These are phyloP conservation scores for Boletus pseudopeckii DNA, from an alignment of 768 basidiomycete genomes.

Conservation along the genomic window DNA sequence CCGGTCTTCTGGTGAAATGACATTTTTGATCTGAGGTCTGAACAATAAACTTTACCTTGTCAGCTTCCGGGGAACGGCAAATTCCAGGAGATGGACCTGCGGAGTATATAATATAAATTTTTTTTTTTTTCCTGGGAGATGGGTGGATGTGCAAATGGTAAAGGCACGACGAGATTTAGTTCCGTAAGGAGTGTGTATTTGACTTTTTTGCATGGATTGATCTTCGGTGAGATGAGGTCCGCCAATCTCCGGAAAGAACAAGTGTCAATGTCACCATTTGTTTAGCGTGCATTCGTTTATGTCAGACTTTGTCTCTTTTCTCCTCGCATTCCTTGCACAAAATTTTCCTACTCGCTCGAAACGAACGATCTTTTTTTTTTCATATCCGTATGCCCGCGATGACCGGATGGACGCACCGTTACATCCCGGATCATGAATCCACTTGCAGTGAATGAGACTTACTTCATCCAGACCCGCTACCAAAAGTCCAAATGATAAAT, in stretches of 20 bases:
- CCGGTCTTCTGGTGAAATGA: slow-evolving; percentile 26
- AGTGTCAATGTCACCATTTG: too few species aligned
- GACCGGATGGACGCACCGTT: slow-evolving; percentile 25
- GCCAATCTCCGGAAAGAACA: slow-evolving; percentile 31
- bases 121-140: background rate
- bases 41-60: slow-evolving; percentile 30
- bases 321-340: slow-evolving; percentile 9
- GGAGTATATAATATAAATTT: slow-evolving; percentile 7
- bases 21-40: slow-evolving; percentile 26
- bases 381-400: slow-evolving; percentile 34
- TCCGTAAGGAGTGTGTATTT: slow-evolving; percentile 33
- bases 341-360: slow-evolving; percentile 17
- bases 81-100: slow-evolving; percentile 27
- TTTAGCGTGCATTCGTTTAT: too few species aligned
- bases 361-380: slow-evolving; percentile 21
- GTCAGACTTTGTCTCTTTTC: too few species aligned
- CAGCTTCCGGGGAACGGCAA: slow-evolving; percentile 25
- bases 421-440: slow-evolving; percentile 30
- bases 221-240: slow-evolving; percentile 30
- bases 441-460: slow-evolving; percentile 4
- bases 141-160: too few species aligned
- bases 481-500: slow-evolving; percentile 10
- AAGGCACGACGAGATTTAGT: slow-evolving; percentile 27
- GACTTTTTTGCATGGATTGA: slow-evolving; percentile 34
- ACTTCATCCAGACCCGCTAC: slow-evolving; percentile 8